Conservation (phyloP, 1,284 basidiomycete genomes). For the Trichosporon inkin region DNA sequence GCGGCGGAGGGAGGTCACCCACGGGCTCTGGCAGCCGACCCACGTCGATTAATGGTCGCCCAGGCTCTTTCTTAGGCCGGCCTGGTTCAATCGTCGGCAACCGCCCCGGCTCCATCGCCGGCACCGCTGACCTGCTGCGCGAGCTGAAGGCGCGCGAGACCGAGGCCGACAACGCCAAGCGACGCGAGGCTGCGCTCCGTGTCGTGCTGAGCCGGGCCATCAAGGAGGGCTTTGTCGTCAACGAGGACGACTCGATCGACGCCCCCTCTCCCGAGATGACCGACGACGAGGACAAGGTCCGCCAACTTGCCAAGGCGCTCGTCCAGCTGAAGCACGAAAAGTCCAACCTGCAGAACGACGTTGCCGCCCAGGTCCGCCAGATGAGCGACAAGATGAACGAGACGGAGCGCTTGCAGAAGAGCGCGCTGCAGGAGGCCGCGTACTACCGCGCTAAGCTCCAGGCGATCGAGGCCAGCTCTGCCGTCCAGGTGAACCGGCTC, state of each 20-base stretch:
- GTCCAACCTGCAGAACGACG: slow-evolving; percentile 41
- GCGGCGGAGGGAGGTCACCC: slow-evolving; percentile 58
- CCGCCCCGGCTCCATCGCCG: slow-evolving; percentile 51
- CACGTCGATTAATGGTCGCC: slow-evolving; percentile 15
- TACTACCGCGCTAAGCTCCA: slow-evolving; percentile 92
- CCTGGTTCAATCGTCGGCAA: slow-evolving; percentile 37
- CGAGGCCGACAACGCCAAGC: slow-evolving; percentile 72
- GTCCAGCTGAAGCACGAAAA: slow-evolving; percentile 69
- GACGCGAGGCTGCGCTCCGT: slow-evolving; percentile 81
- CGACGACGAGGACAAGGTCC: slow-evolving; percentile 29
- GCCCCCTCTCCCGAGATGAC: slow-evolving; percentile 16
- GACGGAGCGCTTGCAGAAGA: slow-evolving; percentile 70
- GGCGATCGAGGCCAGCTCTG: slow-evolving; percentile 71
- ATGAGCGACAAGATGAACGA: slow-evolving; percentile 75
- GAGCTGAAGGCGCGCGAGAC: slow-evolving; percentile 74
- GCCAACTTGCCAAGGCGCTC: slow-evolving; percentile 62
- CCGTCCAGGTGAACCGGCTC: slow-evolving; percentile 63
- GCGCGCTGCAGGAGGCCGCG: slow-evolving; percentile 88
- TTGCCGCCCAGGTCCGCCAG: slow-evolving; percentile 50
- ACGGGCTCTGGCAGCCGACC: slow-evolving; percentile 41
- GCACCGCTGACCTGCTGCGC: slow-evolving; percentile 66
- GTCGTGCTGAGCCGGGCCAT: slow-evolving; percentile 72
- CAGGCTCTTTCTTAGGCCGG: slow-evolving; percentile 15
- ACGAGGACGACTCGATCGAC: slow-evolving; percentile 51
- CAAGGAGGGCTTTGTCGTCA: slow-evolving; percentile 72